Base-by-base conservation (phyloP, 805 yeast species). In the Torulaspora maleeae region DNA sequence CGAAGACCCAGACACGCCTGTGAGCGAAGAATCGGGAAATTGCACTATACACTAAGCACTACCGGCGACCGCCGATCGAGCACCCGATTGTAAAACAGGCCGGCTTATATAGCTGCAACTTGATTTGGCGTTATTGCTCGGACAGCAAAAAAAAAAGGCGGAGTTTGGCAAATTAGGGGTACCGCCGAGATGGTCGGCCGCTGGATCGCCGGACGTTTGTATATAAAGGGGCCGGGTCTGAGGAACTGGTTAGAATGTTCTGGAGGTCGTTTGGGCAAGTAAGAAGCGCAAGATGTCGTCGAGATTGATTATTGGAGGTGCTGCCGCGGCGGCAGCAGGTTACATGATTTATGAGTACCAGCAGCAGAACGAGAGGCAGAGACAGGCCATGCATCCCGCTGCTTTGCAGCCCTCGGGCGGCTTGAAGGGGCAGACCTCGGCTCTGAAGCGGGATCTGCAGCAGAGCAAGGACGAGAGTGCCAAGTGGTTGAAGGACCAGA, bases 261-360 rank as follows among this genome's bases (percentile, higher is more conserved):
- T 36, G 27, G 6, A 13, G 11, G 27, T 9, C 11, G 5, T 11
- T 27, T 27, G 8, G 2, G 19, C 16, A 32, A 29, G 17, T 24
- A 20, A 30, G 12, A 10, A n/a, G 15, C n/a, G 32, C 11, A 28
- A 32, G 16, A 53, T 56, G 62, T 53, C 59, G 30, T 45, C 55
- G 15, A 59, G 55, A 52, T 44, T 55, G 34, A 45, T 59, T 16
- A 42, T 59, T 32, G 61, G 62, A 12, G 53, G 61, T 15, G 60
- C 55, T 22, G 64, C 61, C 15, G 54, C 51, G 3, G 52, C 55
- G 1, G 56, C 61, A n/a, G 58, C 63, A 8, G 61, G 60, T 16
- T 58, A 58, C 13, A 46, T 56, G 36, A 42, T 52, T 13, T 58
- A 58, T 45, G 61, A 58, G 47, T 53, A 56, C 41, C 55, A 49